Evolutionary conservation across 2,329 filamentous ascomycete species (phyloP).

Genomic region (Alternaria sp.): DNA sequence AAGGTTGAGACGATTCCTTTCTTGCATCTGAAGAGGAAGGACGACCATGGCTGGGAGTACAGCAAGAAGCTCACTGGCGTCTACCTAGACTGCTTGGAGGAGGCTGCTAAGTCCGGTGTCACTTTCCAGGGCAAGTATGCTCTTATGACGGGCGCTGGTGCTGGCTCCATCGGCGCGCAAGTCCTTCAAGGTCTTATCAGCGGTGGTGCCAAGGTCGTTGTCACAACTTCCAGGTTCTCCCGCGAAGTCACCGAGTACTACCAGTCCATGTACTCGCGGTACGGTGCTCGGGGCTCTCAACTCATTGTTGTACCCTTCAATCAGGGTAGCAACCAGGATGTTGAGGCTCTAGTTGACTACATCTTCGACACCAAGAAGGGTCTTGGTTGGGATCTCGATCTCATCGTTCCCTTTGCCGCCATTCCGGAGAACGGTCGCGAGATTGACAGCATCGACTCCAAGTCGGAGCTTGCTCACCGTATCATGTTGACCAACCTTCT

Average conservation of each 20-base stretch:
- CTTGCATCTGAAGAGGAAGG: constrained; percentile 94
- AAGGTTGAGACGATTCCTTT: constrained; percentile 98
- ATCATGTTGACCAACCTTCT: constrained; percentile 99
- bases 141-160: constrained; percentile 97
- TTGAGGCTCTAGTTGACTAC: constrained; percentile 92
- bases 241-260: constrained; percentile 99
- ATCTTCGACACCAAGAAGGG: constrained; percentile 97
- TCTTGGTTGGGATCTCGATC: constrained; percentile 97
- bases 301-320: constrained; percentile 99
- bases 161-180: constrained; percentile 96
- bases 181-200: constrained; percentile 95
- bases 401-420: constrained; percentile 93
- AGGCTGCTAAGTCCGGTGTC: constrained; percentile 85
- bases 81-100: constrained; percentile 91
- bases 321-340: constrained; percentile 97
- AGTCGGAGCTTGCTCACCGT: constrained; percentile 95
- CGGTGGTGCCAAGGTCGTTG: constrained; percentile 94
- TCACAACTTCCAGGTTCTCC: constrained; percentile 96
- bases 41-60: constrained; percentile 96
- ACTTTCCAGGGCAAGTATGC: constrained; percentile 95
- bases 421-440: constrained; percentile 98
- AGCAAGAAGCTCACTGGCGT: constrained; percentile 97
- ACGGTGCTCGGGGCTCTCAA: constrained; percentile 91
- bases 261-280: constrained; percentile 96
- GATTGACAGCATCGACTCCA: constrained; percentile 95